A percentile compares a stretch with the other conserved stretches of the same genome.
These are phyloP conservation scores for Hirschfeldia incana DNA, from an alignment of 345 rosid genomes.

Conservation along the genomic window DNA sequence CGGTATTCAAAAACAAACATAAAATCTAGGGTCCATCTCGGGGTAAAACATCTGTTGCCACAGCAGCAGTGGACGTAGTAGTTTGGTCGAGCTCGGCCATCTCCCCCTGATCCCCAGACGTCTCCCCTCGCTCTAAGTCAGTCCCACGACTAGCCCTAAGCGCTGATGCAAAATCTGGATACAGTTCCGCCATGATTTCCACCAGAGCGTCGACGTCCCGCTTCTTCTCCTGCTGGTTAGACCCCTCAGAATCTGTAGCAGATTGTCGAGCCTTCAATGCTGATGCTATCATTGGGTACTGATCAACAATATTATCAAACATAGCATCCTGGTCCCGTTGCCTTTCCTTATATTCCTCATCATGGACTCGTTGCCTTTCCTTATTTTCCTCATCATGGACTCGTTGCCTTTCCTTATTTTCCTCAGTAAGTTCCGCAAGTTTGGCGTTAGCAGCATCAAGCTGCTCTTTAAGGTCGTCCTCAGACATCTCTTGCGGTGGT, in stretches of 20 bases:
- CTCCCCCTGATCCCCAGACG: background rate
- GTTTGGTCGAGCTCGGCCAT: background rate
- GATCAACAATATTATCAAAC: background rate
- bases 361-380: background rate
- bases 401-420: background rate
- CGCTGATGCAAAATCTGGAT: background rate
- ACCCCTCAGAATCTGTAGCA: background rate
- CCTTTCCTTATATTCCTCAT: background rate
- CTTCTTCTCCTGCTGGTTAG: background rate
- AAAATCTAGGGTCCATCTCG: no score
- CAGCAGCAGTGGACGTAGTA: background rate
- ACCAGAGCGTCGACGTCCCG: background rate
- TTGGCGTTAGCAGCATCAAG: background rate
- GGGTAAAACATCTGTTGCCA: background rate
- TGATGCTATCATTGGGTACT: background rate
- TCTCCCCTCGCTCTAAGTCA: background rate
- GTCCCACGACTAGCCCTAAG: background rate
- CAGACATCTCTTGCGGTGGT: background rate
- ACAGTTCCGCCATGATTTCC: background rate
- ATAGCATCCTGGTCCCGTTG: background rate
- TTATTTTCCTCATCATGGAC: background rate
- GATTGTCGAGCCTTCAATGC: background rate
- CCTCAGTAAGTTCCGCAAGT: background rate
- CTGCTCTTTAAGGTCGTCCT: background rate
- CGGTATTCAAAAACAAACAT: no score